Base-by-base conservation (phyloP, 306 rosid species). In the Vigna unguiculata region DNA sequence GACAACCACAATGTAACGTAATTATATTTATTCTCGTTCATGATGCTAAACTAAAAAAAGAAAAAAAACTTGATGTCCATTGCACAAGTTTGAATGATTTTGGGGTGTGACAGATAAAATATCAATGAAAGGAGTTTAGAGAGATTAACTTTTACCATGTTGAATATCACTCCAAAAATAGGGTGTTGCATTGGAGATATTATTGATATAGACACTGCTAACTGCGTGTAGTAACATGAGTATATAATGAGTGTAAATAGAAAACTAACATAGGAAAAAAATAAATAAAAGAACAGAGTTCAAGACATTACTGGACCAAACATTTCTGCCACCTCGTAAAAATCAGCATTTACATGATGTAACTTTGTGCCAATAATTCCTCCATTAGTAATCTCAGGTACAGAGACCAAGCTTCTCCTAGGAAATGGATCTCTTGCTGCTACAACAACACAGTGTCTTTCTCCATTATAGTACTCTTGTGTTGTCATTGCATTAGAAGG, bases 381-480 rank as follows among this genome's bases (percentile, higher is more conserved):
- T 6, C 30, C 72, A 7, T 8, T 8, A 5, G 59, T 17, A 25
- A 83, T 46, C 51, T 17, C 47, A 1, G 87, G 87, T 9, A 83
- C 7, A 32, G 46, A 1, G 3, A 79, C 11, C 22, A 3, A 21
- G 47, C 38, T 68, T 32, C 1, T 68, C 20, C 1, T 5, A 5
- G 81, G 81, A 24, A 7, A 1, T 0, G 83, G 81, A 6, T 74
- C 55, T 45, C 64, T 17, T 0, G 64, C 9, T n/a, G 78, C 43
- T 1, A 83, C 64, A 8, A 79, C 34, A 32, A 83, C 65, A 14
- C 83, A 83, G 4, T 83, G 83, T 11, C 80, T 79, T 17, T 79
- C 78, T 13, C 48, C 69, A 4, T n/a, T 36, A 4, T 53, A 69
- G 49, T 63, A 77, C 13, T 82, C 82, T 55, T 17, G 11, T 61